phyloP scores from a whole-genome alignment of 352 stramenopile genomes.

The Pelagophyceae sp. region DNA sequence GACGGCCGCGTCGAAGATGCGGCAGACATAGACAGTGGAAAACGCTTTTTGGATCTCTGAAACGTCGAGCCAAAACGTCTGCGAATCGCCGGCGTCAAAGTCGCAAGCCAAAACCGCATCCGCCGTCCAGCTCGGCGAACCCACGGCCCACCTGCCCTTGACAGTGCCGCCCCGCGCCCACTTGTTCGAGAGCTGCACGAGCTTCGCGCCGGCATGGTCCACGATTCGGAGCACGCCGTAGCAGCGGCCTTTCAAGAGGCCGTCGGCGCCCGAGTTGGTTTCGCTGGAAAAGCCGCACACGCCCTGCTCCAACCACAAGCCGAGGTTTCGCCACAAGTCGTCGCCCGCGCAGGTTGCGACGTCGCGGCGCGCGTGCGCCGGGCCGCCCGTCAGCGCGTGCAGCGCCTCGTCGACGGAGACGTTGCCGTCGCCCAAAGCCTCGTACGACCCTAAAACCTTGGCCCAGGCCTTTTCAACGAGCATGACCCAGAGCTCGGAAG shows the following conservation, averaged over 20 bases:
- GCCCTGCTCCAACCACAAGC: slow-evolving; percentile 1
- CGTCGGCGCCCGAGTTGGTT: slow-evolving; percentile 2
- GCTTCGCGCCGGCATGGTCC: slow-evolving; percentile 5
- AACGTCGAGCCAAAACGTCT: neutral
- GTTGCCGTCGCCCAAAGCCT: slow-evolving; percentile 11
- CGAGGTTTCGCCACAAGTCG: slow-evolving; percentile 20
- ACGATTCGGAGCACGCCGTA: slow-evolving; percentile 21
- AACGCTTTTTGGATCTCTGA: neutral
- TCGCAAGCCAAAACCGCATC: neutral
- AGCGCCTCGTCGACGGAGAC: slow-evolving; percentile 20
- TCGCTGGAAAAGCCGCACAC: neutral
- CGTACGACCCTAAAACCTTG: slow-evolving; percentile 20
- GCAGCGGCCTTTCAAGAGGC: neutral
- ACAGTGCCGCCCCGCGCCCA: slow-evolving; percentile 14
- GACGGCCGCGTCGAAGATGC: neutral
- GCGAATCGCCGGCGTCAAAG: neutral
- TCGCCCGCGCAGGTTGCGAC: neutral
- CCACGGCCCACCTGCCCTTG: neutral
- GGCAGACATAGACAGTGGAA: neutral
- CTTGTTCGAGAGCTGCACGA: slow-evolving; percentile 16
- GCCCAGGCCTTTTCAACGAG: slow-evolving; percentile 33
- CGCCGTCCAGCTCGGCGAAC: neutral
- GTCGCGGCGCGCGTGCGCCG: neutral
- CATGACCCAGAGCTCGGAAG: slow-evolving; percentile 28
- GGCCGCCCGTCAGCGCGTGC: slow-evolving; percentile 19